phyloP scores from a whole-genome alignment of 164 flowering plant species.

The Kalanchoe fedtschenkoi region DNA sequence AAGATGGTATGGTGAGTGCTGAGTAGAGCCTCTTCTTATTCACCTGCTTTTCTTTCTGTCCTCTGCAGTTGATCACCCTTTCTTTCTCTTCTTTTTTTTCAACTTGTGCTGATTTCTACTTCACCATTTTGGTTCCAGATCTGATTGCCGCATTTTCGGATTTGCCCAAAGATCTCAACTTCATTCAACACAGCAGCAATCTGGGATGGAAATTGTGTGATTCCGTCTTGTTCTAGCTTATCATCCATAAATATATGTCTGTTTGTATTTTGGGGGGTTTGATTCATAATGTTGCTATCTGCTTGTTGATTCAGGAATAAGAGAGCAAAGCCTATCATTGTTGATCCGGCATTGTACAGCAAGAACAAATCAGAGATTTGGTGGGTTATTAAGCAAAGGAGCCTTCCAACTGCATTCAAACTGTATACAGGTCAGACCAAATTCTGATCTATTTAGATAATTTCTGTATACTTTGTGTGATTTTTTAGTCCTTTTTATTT shows the following conservation, averaged over 20 bases:
- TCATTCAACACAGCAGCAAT: conserved; percentile 68
- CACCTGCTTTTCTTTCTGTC: neutral
- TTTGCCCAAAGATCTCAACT: conserved; percentile 74
- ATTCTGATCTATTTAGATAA: neutral
- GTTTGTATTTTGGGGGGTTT: neutral
- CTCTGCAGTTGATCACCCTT: too few species aligned
- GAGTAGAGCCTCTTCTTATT: neutral
- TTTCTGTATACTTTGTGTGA: neutral
- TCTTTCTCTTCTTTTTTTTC: neutral
- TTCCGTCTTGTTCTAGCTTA: neutral
- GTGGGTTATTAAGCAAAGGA: conserved; percentile 75
- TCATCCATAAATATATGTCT: neutral
- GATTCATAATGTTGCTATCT: neutral
- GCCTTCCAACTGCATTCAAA: conserved; percentile 79
- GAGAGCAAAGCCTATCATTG: conserved; percentile 78
- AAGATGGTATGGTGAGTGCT: conserved; percentile 94
- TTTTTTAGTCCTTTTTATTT: too few species aligned
- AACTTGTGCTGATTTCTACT: neutral
- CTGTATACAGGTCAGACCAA: conserved; percentile 59
- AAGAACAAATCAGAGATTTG: conserved; percentile 77
- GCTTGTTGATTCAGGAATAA: conserved; percentile 42
- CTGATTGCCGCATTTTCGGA: conserved; percentile 68
- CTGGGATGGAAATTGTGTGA: conserved; percentile 82
- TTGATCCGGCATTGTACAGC: conserved; percentile 81
- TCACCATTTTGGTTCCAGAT: conserved; percentile 37